Evolutionary conservation across 768 basidiomycete genomes (phyloP).

Genomic region (Phanerodontia chrysosporium): DNA sequence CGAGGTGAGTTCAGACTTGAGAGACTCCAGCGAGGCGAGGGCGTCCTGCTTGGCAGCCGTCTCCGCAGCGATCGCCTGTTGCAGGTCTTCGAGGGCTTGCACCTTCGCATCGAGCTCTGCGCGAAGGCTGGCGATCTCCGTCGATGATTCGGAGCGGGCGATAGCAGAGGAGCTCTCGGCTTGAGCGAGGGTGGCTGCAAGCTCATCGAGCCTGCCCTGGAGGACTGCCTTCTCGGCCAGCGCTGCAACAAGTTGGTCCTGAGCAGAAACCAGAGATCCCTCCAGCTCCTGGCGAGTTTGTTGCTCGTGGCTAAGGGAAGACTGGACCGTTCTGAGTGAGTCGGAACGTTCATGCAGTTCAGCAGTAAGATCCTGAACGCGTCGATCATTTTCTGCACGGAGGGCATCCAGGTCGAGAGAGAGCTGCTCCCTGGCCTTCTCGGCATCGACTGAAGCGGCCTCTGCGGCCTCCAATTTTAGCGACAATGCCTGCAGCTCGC

Average conservation of each 20-base stretch:
- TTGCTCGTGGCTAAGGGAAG: not conserved
- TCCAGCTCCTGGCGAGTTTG: not conserved
- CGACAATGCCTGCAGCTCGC: not conserved
- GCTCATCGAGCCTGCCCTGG: not conserved
- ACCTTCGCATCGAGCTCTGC: slow-evolving; percentile 1
- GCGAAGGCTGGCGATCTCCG: not conserved
- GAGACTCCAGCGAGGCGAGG: not conserved
- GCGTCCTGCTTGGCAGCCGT: not conserved
- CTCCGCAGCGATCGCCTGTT: not conserved
- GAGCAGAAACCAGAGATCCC: not conserved
- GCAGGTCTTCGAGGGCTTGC: not conserved
- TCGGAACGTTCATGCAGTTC: not conserved
- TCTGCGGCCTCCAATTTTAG: not conserved
- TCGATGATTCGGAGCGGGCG: not conserved
- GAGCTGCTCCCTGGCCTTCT: not conserved
- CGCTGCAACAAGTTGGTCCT: not conserved
- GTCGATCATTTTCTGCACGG: not conserved
- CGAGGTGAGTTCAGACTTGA: not conserved
- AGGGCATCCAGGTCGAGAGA: not conserved
- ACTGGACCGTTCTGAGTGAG: not conserved
- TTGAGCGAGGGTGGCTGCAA: not conserved
- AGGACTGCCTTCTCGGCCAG: not conserved
- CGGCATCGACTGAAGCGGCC: not conserved
- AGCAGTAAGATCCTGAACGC: not conserved
- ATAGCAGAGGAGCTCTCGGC: not conserved